These are phyloP conservation scores for Neonothopanus nambi DNA, from an alignment of 1,284 basidiomycete species.

Conservation along the genomic window DNA sequence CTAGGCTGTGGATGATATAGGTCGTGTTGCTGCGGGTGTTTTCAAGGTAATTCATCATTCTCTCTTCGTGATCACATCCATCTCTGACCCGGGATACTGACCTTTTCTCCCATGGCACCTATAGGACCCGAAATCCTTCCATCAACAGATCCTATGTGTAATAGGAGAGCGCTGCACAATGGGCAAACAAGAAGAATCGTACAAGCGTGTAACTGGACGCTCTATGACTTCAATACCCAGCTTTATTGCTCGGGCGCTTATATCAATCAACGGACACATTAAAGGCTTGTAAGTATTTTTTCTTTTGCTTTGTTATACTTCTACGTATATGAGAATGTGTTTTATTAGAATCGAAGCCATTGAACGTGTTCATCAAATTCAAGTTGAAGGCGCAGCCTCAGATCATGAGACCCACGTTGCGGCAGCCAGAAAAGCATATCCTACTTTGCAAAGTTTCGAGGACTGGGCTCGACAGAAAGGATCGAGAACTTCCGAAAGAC, in stretches of 20 bases:
- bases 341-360: slow-evolving; percentile 29
- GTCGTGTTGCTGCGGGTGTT: slow-evolving; percentile 34
- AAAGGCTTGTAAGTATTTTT: slow-evolving; percentile 31
- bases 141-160: slow-evolving; percentile 29
- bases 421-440: background rate
- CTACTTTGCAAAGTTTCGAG: slow-evolving; percentile 25
- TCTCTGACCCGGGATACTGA: background rate
- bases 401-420: background rate
- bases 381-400: background rate
- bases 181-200: slow-evolving; percentile 29
- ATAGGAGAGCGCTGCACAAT: slow-evolving; percentile 34
- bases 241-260: slow-evolving; percentile 27
- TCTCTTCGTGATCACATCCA: background rate
- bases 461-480: slow-evolving; percentile 29
- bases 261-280: slow-evolving; percentile 27
- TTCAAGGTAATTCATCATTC: too few species aligned
- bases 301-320: background rate
- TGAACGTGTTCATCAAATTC: slow-evolving; percentile 31
- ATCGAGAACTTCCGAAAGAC: slow-evolving; percentile 4
- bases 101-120: background rate
- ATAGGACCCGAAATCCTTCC: slow-evolving; percentile 20
- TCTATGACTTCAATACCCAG: slow-evolving; percentile 30
- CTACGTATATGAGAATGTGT: background rate
- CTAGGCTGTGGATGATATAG: slow-evolving; percentile 39
- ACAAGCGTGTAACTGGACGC: slow-evolving; percentile 33